phyloP scores from a whole-genome alignment of 225 moss, liverwort and hornwort genomes.

The Sphagnum tenellum region DNA sequence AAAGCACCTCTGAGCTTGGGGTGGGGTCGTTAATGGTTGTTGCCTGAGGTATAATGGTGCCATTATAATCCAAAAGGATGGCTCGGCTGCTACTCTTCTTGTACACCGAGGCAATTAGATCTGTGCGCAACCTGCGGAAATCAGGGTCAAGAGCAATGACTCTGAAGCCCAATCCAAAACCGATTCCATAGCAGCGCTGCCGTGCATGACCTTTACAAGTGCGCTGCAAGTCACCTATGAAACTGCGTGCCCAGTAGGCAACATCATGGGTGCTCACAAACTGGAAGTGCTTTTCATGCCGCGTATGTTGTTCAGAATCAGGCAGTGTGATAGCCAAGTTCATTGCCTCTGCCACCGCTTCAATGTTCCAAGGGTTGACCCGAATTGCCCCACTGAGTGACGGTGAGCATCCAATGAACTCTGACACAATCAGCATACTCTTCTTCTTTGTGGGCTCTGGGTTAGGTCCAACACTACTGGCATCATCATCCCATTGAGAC shows the following conservation, averaged over 20 bases:
- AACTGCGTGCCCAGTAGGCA: conserved; percentile 80
- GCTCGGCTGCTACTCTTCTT: conserved; percentile 40
- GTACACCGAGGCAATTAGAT: conserved; percentile 44
- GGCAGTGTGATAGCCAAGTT: conserved; percentile 84
- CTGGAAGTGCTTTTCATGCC: conserved; percentile 97
- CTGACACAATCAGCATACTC: conserved; percentile 98
- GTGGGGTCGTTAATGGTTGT: conserved; percentile 12
- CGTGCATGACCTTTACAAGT: conserved; percentile 34
- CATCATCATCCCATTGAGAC: conserved; percentile 15
- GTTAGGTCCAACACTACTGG: conserved; percentile 1
- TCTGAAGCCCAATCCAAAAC: conserved; percentile 46
- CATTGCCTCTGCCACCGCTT: conserved; percentile 96
- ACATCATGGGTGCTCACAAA: conserved; percentile 86
- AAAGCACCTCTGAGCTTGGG: conserved; percentile 37
- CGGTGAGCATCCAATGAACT: conserved; percentile 97
- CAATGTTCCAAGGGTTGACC: conserved; percentile 98
- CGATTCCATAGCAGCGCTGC: conserved; percentile 39
- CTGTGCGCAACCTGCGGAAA: conserved; percentile 41
- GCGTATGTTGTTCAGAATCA: conserved; percentile 74
- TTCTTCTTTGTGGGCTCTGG: conserved; percentile 27
- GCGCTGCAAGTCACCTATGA: conserved; percentile 43
- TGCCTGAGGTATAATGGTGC: conserved; percentile 34
- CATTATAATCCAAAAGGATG: conserved; percentile 46
- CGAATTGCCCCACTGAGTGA: conserved; percentile 96
- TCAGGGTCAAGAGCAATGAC: conserved; percentile 47